Evolutionary conservation across 805 yeast species (phyloP), one percentile per base, ranked within the genome.

Genomic region (Kazachstania psychrophila): DNA sequence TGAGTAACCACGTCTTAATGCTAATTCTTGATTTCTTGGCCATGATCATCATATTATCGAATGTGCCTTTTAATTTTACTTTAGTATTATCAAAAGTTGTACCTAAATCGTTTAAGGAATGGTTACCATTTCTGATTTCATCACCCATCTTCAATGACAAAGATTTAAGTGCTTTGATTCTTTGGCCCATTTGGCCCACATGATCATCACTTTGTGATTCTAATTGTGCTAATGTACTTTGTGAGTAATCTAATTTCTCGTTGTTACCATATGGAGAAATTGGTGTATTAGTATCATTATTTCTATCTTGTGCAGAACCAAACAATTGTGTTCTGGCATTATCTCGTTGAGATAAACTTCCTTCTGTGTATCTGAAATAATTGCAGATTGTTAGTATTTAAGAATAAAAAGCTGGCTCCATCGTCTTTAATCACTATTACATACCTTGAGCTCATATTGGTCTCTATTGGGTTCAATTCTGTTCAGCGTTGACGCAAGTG

Each of bases 181-280:
- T 75, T 27, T 70, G 66, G 23, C 70, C 64, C 70, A 80, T 71
- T 2, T 68, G 60, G 16, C 67, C 65, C 45, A 75, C 54, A 36
- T 77, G 74, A 39, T 75, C 79, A 24, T 75, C 82, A 42, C 71
- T 71, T 51, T 80, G 88, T 3, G 79, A 66, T 52, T 80, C 88
- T 33, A 80, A 52, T 41, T 73, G 75, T 15, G 79, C 70, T 46
- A 77, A 49, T 38, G 69, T 65, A 19, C 74, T 60, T 30, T 76
- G 80, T 11, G 71, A 62, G 51, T 65, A 70, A 49, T 67, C 74
- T 30, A 62, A 47, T 18, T 47, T 49, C 10, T 44, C 36, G 14
- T 49, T 36, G n/a, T 52, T 49, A 14, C 58, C 65, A 46, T 69
- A 70, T 1, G 75, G 72, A 1, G 73, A 67, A 2, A 65, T 51